Percentiles rank a stretch among this genome's conserved stretches.
Conservation (phyloP, 1,284 basidiomycete genomes). For the Agaricales sp. region DNA sequence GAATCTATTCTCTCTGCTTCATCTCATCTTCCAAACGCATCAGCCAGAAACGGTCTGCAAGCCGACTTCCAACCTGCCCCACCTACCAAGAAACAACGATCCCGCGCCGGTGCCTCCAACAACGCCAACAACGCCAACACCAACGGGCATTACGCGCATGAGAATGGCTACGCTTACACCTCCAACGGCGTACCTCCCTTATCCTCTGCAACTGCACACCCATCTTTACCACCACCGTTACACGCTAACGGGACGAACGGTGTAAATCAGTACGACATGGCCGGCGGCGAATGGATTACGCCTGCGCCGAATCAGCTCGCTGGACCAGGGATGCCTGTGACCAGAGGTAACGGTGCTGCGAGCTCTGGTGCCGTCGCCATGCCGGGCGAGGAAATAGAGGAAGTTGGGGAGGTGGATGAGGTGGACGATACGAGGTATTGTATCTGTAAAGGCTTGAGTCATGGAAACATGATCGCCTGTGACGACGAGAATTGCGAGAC, state of each 20-base stretch:
- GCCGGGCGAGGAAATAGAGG: slow-evolving; percentile 18
- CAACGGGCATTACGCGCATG: neutral
- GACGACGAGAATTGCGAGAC: slow-evolving; percentile 81
- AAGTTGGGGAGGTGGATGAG: slow-evolving; percentile 42
- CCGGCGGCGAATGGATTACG: slow-evolving; percentile 22
- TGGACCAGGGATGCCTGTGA: slow-evolving; percentile 65
- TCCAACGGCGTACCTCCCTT: slow-evolving; percentile 21
- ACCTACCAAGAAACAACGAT: slow-evolving; percentile 23
- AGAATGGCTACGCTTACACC: neutral
- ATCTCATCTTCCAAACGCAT: slow-evolving; percentile 35
- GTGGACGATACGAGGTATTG: slow-evolving; percentile 81
- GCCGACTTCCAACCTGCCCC: slow-evolving; percentile 18
- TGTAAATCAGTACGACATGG: neutral
- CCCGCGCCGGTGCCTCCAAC: slow-evolving; percentile 15
- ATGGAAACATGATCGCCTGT: slow-evolving; percentile 97
- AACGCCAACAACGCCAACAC: slow-evolving; percentile 14
- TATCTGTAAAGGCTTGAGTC: slow-evolving; percentile 79
- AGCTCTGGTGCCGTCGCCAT: slow-evolving; percentile 23
- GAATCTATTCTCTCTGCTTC: slow-evolving; percentile 63
- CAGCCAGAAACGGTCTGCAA: slow-evolving; percentile 19
- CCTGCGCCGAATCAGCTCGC: slow-evolving; percentile 47
- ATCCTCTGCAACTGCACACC: slow-evolving; percentile 26
- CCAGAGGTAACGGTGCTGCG: slow-evolving; percentile 23
- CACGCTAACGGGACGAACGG: slow-evolving; percentile 17
- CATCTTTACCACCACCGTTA: slow-evolving; percentile 16